phyloP scores from a whole-genome alignment of 768 basidiomycete species.

The Phlegmacium glaucopus region DNA sequence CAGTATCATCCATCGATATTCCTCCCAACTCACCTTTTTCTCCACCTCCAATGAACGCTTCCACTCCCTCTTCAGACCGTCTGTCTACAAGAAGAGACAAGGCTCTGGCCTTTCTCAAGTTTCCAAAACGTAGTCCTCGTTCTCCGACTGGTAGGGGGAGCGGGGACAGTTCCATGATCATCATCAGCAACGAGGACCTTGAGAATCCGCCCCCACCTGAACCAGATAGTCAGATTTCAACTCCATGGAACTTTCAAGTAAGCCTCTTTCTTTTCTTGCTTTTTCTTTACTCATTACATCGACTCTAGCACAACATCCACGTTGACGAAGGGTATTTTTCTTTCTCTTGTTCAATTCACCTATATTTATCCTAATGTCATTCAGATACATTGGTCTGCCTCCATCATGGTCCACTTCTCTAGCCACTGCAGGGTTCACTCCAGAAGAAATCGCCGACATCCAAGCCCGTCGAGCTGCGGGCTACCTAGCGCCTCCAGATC shows the following conservation, averaged over 20 bases:
- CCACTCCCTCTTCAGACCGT: slow-evolving; percentile 23
- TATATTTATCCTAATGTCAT: not conserved
- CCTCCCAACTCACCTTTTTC: slow-evolving; percentile 14
- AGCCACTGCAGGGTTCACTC: slow-evolving; percentile 55
- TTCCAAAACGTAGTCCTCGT: slow-evolving; percentile 34
- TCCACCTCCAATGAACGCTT: slow-evolving; percentile 28
- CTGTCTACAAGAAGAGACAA: slow-evolving; percentile 37
- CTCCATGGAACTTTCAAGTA: slow-evolving; percentile 78
- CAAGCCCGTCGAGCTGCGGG: slow-evolving; percentile 39
- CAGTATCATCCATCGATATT: slow-evolving; percentile 40
- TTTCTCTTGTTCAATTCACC: not conserved
- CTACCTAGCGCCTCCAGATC: slow-evolving; percentile 28
- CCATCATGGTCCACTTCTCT: slow-evolving; percentile 71
- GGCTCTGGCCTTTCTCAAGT: slow-evolving; percentile 39
- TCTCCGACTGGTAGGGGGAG: slow-evolving; percentile 18
- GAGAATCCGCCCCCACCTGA: slow-evolving; percentile 27
- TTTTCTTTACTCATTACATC: slow-evolving; percentile 1
- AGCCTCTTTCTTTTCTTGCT: slow-evolving; percentile 16
- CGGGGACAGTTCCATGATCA: slow-evolving; percentile 5
- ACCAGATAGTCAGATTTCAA: slow-evolving; percentile 56
- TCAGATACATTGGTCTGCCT: slow-evolving; percentile 61
- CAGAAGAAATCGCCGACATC: slow-evolving; percentile 67
- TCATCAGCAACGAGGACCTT: slow-evolving; percentile 14
- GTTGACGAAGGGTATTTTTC: slow-evolving; percentile 67
- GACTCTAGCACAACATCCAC: slow-evolving; percentile 66